Evolutionary conservation across 1,284 basidiomycete species (phyloP).

Genomic region (Ganoderma leucocontextum): DNA sequence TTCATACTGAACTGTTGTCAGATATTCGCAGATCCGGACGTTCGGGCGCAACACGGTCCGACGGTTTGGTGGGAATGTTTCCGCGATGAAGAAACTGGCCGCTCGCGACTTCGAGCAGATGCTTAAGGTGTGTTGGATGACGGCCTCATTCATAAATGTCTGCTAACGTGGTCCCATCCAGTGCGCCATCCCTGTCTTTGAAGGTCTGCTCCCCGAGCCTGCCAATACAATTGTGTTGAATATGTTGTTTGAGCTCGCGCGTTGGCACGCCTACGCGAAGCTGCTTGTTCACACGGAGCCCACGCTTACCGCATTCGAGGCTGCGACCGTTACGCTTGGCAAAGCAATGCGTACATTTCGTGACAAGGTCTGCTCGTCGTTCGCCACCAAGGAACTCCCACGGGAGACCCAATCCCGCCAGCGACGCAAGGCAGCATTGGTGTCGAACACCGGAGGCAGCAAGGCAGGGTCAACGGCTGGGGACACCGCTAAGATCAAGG

Average conservation of each 20-base stretch:
- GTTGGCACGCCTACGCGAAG: constrained; percentile 44
- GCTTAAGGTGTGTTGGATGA: too few species aligned
- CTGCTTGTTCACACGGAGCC: constrained; percentile 41
- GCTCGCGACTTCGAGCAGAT: too few species aligned
- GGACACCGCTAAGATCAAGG: neutral
- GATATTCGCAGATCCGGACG: constrained; percentile 38
- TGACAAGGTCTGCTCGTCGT: constrained; percentile 24
- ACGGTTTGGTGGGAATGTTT: constrained; percentile 36
- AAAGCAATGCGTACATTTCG: constrained; percentile 33
- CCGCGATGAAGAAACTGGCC: constrained; percentile 40
- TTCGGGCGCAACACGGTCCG: constrained; percentile 41
- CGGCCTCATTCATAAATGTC: too few species aligned
- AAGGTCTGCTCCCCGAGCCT: constrained; percentile 36
- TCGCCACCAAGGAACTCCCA: constrained; percentile 39
- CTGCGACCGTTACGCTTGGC: constrained; percentile 32
- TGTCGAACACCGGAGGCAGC: constrained; percentile 13
- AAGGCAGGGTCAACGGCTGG: neutral
- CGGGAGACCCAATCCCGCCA: constrained; percentile 32
- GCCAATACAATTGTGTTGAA: constrained; percentile 35
- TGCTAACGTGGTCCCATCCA: constrained; percentile 17
- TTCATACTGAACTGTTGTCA: constrained; percentile 5
- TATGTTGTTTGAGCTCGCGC: constrained; percentile 38
- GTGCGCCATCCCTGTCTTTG: constrained; percentile 44
- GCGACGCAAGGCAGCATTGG: constrained; percentile 8
- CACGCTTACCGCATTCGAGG: constrained; percentile 34